These are phyloP conservation scores for Coniochaeta pulveracea DNA, from an alignment of 2,329 filamentous ascomycete species.

Conservation along the genomic window DNA sequence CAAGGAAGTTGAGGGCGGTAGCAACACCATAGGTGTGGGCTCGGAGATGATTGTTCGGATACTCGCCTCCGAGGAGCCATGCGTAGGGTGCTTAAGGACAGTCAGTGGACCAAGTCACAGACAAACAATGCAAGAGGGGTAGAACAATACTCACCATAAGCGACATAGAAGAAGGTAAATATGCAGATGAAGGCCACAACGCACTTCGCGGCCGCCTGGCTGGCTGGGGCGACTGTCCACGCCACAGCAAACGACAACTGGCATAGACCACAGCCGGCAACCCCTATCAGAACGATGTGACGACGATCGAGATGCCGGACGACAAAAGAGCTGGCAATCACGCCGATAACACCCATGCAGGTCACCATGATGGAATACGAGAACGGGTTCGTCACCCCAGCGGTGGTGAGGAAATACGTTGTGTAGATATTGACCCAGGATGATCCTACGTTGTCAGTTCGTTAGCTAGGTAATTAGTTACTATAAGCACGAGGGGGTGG, in stretches of 20 bases:
- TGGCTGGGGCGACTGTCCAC: conserved; percentile 17
- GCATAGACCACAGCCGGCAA: conserved; percentile 18
- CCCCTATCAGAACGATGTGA: conserved; percentile 18
- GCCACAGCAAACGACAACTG: conserved; percentile 20
- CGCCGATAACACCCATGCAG: conserved; percentile 20
- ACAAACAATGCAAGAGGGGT: neutral
- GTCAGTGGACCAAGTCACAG: neutral
- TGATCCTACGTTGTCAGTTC: conserved; percentile 12
- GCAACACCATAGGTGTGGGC: conserved; percentile 25
- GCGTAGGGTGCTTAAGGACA: conserved; percentile 18
- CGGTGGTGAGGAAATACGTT: conserved; percentile 20
- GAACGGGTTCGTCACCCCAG: conserved; percentile 20
- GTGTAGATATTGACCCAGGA: conserved; percentile 20
- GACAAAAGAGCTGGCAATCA: conserved; percentile 17
- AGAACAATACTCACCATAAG: neutral
- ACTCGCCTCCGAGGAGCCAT: conserved; percentile 27
- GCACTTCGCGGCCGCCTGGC: conserved; percentile 13
- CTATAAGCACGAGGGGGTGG: neutral
- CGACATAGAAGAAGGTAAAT: conserved; percentile 20
- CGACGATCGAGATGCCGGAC: conserved; percentile 19
- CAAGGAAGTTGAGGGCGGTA: conserved; percentile 26
- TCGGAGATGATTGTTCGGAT: conserved; percentile 25
- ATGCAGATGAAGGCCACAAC: conserved; percentile 20
- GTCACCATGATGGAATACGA: conserved; percentile 21
- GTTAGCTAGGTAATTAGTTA: neutral